phyloP scores from a whole-genome alignment of 805 yeast genomes.

The Pichia pseudocactophila region DNA sequence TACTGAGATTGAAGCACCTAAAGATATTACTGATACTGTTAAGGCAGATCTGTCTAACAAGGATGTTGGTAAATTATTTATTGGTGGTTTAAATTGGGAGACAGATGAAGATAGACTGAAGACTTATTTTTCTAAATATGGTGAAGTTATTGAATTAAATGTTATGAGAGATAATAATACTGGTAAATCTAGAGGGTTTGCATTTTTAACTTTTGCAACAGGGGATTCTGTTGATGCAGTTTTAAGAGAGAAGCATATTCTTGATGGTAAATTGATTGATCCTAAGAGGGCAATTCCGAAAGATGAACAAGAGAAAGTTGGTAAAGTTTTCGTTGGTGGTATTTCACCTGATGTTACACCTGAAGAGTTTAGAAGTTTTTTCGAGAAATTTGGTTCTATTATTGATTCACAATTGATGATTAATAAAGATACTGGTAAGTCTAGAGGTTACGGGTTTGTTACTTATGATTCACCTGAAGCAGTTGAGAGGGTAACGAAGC shows the following conservation, averaged over 20 bases:
- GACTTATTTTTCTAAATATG: conserved; percentile 78
- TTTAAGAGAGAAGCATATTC: conserved; percentile 72
- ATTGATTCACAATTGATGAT: conserved; percentile 96
- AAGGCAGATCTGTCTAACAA: conserved; percentile 45
- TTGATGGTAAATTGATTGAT: conserved; percentile 94
- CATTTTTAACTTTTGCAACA: conserved; percentile 78
- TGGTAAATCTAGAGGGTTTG: conserved; percentile 92
- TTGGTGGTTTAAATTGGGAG: conserved; percentile 98
- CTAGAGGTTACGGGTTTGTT: conserved; percentile 95
- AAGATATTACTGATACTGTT: conserved; percentile 21
- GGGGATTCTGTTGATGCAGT: conserved; percentile 82
- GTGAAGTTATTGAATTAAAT: conserved; percentile 79
- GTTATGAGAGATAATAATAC: conserved; percentile 86
- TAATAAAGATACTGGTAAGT: conserved; percentile 93
- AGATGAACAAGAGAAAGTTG: conserved; percentile 94
- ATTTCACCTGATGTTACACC: conserved; percentile 91
- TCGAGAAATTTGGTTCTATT: conserved; percentile 80
- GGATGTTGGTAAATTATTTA: conserved; percentile 86
- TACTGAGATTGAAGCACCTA: conserved; percentile 10
- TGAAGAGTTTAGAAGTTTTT: conserved; percentile 77
- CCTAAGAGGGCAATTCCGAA: conserved; percentile 96
- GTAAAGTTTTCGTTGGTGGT: conserved; percentile 96
- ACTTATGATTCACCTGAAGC: conserved; percentile 94
- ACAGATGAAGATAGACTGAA: conserved; percentile 83
- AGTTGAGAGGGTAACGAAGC: conserved; percentile 78